phyloP scores from a whole-genome alignment of 1,284 basidiomycete genomes.

The Ganoderma sp. region DNA sequence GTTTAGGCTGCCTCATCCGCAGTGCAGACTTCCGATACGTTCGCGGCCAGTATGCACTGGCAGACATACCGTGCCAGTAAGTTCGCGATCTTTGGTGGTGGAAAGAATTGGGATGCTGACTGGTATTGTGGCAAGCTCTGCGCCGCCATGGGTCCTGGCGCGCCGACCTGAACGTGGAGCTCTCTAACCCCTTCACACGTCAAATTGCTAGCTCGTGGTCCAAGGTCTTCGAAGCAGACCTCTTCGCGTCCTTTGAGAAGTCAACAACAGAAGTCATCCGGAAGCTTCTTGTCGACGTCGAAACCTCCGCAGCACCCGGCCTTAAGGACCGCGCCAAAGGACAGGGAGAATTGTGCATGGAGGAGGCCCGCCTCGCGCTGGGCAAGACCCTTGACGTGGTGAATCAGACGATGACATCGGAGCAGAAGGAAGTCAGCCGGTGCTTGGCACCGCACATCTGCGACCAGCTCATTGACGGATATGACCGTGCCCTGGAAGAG shows the following conservation, averaged over 20 bases:
- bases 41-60: constrained; percentile 65
- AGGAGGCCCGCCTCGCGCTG: constrained; percentile 57
- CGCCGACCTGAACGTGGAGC: constrained; percentile 63
- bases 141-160: constrained; percentile 61
- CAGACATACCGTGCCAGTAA: constrained; percentile 59
- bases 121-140: constrained; percentile 45
- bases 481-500: constrained; percentile 58
- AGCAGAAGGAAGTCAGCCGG: constrained; percentile 66
- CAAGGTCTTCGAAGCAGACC: constrained; percentile 62
- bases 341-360: constrained; percentile 57
- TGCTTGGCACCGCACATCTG: constrained; percentile 63
- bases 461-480: constrained; percentile 54
- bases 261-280: constrained; percentile 47
- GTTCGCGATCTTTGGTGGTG: constrained; percentile 29
- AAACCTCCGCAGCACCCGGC: constrained; percentile 54
- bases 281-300: constrained; percentile 55
- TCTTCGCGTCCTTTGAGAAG: constrained; percentile 57
- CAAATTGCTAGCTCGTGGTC: constrained; percentile 65
- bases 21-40: constrained; percentile 53
- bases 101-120: neutral
- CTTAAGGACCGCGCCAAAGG: constrained; percentile 57
- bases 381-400: constrained; percentile 56
- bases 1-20: constrained; percentile 55
- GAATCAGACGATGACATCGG: constrained; percentile 52
- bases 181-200: constrained; percentile 61